These are phyloP conservation scores for Articulospora tetracladia DNA, from an alignment of 495 filamentous ascomycete species.

Conservation along the genomic window DNA sequence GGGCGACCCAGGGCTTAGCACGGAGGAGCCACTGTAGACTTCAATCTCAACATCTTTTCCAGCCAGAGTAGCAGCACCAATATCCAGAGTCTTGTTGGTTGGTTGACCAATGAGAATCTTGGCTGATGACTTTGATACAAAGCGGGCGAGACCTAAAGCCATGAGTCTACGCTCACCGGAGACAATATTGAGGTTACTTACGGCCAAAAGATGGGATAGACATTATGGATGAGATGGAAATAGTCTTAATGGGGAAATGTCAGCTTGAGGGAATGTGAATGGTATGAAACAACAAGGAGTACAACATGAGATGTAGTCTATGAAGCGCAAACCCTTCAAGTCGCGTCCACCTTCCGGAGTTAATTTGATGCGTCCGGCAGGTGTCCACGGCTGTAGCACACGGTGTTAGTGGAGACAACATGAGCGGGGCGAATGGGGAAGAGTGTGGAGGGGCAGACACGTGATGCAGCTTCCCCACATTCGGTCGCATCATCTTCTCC, in stretches of 20 bases:
- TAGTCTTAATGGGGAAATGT: neutral
- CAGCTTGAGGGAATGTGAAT: neutral
- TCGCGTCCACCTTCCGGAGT: neutral
- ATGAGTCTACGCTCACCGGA: neutral
- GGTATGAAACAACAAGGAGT: neutral
- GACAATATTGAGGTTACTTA: constrained; percentile 2
- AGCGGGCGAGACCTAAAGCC: constrained; percentile 52
- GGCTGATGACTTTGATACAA: constrained; percentile 48
- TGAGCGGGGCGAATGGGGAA: neutral
- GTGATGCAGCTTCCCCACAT: constrained; percentile 10
- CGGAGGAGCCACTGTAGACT: constrained; percentile 51
- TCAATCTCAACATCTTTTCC: constrained; percentile 51
- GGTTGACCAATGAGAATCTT: constrained; percentile 56
- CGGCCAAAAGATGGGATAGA: constrained; percentile 16
- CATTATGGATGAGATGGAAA: constrained; percentile 9
- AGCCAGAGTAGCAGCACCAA: constrained; percentile 50
- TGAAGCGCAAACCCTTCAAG: neutral
- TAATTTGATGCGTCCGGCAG: neutral
- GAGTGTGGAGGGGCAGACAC: neutral
- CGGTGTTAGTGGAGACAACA: neutral
- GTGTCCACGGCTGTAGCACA: neutral
- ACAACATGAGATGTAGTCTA: neutral
- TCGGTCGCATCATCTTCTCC: neutral
- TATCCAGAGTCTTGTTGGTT: constrained; percentile 44
- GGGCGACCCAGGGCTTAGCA: constrained; percentile 45